phyloP scores from a whole-genome alignment of 164 flowering plant species.

The Stephania yunnanensis region DNA sequence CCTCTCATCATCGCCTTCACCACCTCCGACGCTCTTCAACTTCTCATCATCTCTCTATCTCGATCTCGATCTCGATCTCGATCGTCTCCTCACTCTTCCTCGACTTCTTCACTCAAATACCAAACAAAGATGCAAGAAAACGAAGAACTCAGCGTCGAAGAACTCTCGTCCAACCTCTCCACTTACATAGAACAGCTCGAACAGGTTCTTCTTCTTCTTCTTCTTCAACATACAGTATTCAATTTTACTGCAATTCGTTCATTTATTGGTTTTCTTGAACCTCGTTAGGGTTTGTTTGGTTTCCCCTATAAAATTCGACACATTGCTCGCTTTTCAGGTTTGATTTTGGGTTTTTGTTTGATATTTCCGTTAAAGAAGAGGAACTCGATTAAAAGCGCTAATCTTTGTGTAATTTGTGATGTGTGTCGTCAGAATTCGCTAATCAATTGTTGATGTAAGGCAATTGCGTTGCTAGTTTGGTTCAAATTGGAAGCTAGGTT shows the following conservation, averaged over 20 bases:
- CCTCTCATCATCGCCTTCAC: too few relatives aligned
- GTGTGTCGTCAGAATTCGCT: not conserved
- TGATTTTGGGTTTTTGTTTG: not conserved
- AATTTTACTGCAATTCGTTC: not conserved
- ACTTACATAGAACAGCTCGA: slow-evolving; percentile 78
- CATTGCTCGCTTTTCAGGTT: not conserved
- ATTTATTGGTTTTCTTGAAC: not conserved
- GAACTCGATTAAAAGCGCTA: not conserved
- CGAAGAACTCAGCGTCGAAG: slow-evolving; percentile 77
- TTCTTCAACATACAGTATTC: not conserved
- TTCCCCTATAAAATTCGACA: not conserved
- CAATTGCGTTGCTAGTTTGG: not conserved
- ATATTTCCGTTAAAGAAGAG: not conserved
- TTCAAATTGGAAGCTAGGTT: not conserved
- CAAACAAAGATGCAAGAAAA: slow-evolving; percentile 35
- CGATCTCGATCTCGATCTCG: not conserved
- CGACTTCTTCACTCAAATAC: not conserved
- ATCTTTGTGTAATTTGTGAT: not conserved
- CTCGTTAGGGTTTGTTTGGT: slow-evolving; percentile 3
- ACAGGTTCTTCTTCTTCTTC: slow-evolving; percentile 40
- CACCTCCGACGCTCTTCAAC: too few relatives aligned
- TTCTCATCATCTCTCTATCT: not conserved
- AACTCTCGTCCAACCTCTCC: slow-evolving; percentile 70
- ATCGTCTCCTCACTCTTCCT: not conserved
- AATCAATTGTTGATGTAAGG: too few relatives aligned